Evolutionary conservation across 352 stramenopile genomes (phyloP), one percentile per base, ranked within the genome.

Genomic region (Phytophthora sansomeana): DNA sequence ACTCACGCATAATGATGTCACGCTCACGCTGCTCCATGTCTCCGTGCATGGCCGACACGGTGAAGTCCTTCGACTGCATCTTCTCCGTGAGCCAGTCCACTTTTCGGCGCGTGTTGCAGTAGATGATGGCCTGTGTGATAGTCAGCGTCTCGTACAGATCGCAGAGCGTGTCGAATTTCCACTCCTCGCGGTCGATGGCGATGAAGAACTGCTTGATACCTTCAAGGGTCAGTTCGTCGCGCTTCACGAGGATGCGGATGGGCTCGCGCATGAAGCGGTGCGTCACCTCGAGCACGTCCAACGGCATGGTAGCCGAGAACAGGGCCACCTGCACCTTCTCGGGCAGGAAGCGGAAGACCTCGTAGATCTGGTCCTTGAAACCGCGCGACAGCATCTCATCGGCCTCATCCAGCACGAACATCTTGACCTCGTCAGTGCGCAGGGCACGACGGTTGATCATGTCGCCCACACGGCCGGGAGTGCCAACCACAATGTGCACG

Each of bases 191-290:
- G 41, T 99, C 98, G 36, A 99, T 97, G 36, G 93, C 95, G 66
- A 99, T 98, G 85, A 99, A 99, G 78, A 99, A 99, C 83, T 99
- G 98, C 93, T 99, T 99, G 81, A 99, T 99, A 97, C 97, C 98
- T 90, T 99, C 98, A 52, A 99, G 89, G 16, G 98, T 99, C 46
- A 99, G 86, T 74, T 99, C 97, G 71, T 99, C 98, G 73, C 98
- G 98, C 97, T 99, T 99, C 61, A 99, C 97, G 58, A 99, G 91
- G 73, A 99, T 99, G 62, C 97, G 94, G 56, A 99, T 96, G 29
- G 98, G 98, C 59, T 99, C 97, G 66, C 96, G 93, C 98, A 99
- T 99, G 85, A 99, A 99, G 58, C 89, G 83, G 56, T 97, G 93
- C 5, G 98, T 99, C 16, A 99, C 96, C 64, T 99, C 97, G 19